Evolutionary conservation across 2,329 filamentous ascomycete species (phyloP).

Genomic region (Beauveria rudraprayagi): DNA sequence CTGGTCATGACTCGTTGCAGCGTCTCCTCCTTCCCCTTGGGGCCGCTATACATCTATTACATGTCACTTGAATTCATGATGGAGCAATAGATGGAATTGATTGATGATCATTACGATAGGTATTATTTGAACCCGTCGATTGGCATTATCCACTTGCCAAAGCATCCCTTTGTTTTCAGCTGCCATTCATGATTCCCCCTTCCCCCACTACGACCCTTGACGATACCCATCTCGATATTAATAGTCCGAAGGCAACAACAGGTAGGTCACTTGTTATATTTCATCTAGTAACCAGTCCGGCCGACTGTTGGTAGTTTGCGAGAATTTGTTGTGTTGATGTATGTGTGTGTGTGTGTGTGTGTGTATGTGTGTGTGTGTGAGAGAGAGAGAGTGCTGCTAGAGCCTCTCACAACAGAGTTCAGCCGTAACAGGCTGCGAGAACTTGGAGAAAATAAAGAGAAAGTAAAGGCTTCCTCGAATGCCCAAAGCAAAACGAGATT

Average conservation of each 20-base stretch:
- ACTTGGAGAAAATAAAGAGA: too few relatives aligned
- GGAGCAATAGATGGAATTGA: neutral
- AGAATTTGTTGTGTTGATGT: too few relatives aligned
- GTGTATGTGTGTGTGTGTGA: neutral
- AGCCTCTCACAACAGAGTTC: too few relatives aligned
- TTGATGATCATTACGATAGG: neutral
- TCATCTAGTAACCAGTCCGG: neutral
- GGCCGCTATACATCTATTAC: neutral
- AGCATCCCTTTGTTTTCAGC: neutral
- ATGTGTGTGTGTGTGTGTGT: neutral
- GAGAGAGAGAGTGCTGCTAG: neutral
- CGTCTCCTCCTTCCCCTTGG: neutral
- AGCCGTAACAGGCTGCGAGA: too few relatives aligned
- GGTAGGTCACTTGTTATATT: too few relatives aligned
- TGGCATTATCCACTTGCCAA: constrained; percentile 1
- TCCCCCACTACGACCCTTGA: neutral
- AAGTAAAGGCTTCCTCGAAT: neutral
- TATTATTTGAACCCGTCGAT: neutral
- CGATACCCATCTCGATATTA: neutral
- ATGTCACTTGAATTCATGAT: neutral
- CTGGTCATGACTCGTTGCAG: neutral
- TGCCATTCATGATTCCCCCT: neutral
- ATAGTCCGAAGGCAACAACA: neutral
- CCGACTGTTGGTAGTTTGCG: neutral
- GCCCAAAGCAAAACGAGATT: neutral